phyloP scores from a whole-genome alignment of 352 stramenopile genomes.

The Thraustochytrium sp. region DNA sequence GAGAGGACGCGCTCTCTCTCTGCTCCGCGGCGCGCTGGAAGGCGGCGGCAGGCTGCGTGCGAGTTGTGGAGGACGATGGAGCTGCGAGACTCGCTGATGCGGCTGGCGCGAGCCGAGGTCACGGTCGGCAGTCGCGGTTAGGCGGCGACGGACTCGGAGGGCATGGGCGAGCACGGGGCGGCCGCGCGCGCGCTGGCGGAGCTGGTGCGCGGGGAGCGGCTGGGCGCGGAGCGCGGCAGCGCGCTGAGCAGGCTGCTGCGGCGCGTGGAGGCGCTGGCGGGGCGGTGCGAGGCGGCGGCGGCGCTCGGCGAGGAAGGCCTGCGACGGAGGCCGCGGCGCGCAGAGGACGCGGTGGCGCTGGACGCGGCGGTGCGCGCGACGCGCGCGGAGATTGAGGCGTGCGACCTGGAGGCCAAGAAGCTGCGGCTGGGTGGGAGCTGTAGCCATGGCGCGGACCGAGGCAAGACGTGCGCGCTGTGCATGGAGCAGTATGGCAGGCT shows the following conservation, averaged over 20 bases:
- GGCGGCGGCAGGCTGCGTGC: no score
- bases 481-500: background rate
- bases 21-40: no score
- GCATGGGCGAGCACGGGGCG: background rate
- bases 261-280: background rate
- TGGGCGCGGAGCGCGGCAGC: background rate
- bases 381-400: background rate
- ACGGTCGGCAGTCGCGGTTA: no score
- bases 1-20: no score
- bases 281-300: background rate
- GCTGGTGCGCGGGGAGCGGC: background rate
- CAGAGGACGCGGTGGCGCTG: background rate
- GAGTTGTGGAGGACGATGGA: no score
- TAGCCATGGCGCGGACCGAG: constrained; percentile 15
- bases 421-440: constrained; percentile 1
- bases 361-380: background rate
- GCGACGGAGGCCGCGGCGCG: background rate
- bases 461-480: background rate
- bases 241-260: background rate
- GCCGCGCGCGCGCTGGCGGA: background rate
- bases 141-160: no score
- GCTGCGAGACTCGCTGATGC: no score
- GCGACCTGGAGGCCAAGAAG: background rate
- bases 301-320: background rate
- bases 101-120: no score